A percentile compares a stretch with the other conserved stretches of the same genome.
Conservation (phyloP, 2,329 filamentous ascomycete genomes). For the Sporothrix brasiliensis region DNA sequence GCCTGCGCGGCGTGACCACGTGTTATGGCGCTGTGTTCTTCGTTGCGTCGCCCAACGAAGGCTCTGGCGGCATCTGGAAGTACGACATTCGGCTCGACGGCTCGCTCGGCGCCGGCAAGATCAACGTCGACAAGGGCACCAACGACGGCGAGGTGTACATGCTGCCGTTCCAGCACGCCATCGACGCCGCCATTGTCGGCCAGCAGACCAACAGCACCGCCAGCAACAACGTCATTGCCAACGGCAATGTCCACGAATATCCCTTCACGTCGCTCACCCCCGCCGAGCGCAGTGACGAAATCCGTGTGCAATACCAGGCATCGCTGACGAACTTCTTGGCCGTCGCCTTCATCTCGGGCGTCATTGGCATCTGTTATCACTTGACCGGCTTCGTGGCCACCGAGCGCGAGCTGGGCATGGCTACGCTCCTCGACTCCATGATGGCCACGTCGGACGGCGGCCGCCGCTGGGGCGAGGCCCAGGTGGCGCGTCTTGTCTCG, state of each 20-base stretch:
- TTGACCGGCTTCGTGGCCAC: conserved; percentile 82
- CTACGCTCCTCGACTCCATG: conserved; percentile 87
- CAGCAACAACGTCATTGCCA: conserved; percentile 41
- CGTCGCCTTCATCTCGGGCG: conserved; percentile 75
- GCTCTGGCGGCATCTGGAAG: conserved; percentile 71
- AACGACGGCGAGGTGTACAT: conserved; percentile 77
- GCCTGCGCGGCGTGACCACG: conserved; percentile 64
- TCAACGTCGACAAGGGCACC: conserved; percentile 64
- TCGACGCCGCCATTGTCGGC: conserved; percentile 71
- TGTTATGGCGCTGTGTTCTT: conserved; percentile 77
- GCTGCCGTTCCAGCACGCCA: conserved; percentile 75
- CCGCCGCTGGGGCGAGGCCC: conserved; percentile 69
- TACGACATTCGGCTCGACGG: conserved; percentile 82
- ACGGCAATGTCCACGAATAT: conserved; percentile 59
- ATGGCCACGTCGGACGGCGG: conserved; percentile 65
- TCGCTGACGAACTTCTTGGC: conserved; percentile 75
- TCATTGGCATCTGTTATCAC: conserved; percentile 84
- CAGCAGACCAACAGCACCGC: conserved; percentile 46
- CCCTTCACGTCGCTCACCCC: conserved; percentile 74
- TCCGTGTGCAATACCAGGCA: conserved; percentile 71
- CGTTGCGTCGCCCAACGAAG: conserved; percentile 72
- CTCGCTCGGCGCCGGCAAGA: conserved; percentile 63
- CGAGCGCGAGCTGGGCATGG: conserved; percentile 85
- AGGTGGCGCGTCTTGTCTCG: conserved; percentile 74
- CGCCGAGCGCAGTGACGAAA: conserved; percentile 65